Base-by-base conservation (phyloP, 1,139 yeast genomes). In the Hemisphaericaspora subhashii region DNA sequence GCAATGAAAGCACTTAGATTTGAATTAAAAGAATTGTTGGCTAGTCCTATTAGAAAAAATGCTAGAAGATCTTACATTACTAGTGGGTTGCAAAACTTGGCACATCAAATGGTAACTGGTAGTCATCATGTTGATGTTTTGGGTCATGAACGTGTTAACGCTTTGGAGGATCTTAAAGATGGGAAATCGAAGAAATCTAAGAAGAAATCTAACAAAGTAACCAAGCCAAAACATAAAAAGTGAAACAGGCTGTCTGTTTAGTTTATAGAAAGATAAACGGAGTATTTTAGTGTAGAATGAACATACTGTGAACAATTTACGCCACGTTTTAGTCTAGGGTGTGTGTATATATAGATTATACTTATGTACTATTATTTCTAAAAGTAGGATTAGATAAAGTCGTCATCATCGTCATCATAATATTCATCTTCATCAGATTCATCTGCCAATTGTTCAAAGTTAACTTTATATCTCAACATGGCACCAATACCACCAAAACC, bases 401-500 rank as follows among this genome's bases (percentile, higher is more conserved):
- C 83, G 50, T 80, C 87, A 57, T 79, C 83, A 46, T 69, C 74
- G 52, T 83, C 88, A 62, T 81, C 89, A 64, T 81, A 88, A 64
- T 86, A 89, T 62, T 88, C 96, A 51, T 72, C 77, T 56, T 87
- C 96, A 48, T 86, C 96, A 44, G 86, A 79, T 50, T 87, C 97
- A 43, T 89, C 96, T 35, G 71, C 86, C 64, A 92, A 79, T 73
- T 88, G 96, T 62, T 92, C 98, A 59, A 92, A 92, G 72, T 92
- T 92, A 54, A 92, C 94, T 70, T 89, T 89, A 71, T 92, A 92
- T 73, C 98, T 88, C 64, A 92, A 76, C 57, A 92, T 64, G 43
- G 96, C 97, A 64, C 98, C 98, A 52, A 92, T 80, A 72, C 98
- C 98, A 84, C 98, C 98, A 58, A 92, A 92, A 45, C 98, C 98